These are phyloP conservation scores for Allomyces macrogynus DNA, from an alignment of 192 early-diverging fungal genomes.

Conservation along the genomic window DNA sequence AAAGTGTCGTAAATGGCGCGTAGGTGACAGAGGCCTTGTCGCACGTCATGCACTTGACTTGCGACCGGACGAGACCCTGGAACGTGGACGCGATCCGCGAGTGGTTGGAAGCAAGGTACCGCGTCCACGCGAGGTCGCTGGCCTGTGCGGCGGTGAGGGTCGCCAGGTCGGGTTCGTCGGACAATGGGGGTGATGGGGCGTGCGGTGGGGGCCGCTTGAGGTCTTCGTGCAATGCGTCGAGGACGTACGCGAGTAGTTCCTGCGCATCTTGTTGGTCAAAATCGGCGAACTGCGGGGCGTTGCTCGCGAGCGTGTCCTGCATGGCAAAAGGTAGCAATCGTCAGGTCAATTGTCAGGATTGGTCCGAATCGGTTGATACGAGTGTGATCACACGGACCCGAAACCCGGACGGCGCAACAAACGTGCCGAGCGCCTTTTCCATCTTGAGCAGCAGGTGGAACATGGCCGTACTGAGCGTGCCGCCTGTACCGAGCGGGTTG, in stretches of 20 bases:
- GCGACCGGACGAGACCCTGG: conserved; percentile 59
- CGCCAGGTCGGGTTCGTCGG: conserved; percentile 13
- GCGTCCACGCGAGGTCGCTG: conserved; percentile 45
- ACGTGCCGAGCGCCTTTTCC: conserved; percentile 58
- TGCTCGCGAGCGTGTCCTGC: conserved; percentile 36
- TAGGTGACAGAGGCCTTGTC: conserved; percentile 64
- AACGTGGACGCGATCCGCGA: conserved; percentile 76
- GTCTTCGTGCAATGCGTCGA: conserved; percentile 83
- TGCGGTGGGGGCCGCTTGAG: conserved; percentile 27
- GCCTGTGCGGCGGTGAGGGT: conserved; percentile 31
- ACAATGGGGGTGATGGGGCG: neutral
- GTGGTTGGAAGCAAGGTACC: conserved; percentile 50
- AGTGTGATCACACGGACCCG: conserved; percentile 21
- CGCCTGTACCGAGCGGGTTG: conserved; percentile 53
- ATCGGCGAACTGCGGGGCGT: conserved; percentile 64
- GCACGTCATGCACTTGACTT: conserved; percentile 49
- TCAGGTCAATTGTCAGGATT: too few species aligned
- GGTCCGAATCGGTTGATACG: too few species aligned
- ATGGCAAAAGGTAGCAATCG: too few species aligned
- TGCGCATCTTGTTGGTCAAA: conserved; percentile 92
- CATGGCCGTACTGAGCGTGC: conserved; percentile 52
- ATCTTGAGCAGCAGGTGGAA: conserved; percentile 54
- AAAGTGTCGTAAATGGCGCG: conserved; percentile 75
- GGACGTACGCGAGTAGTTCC: conserved; percentile 76
- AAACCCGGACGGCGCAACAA: conserved; percentile 59